Evolutionary conservation across 257 asterid species (phyloP).

Genomic region (Jasminum sambac): DNA sequence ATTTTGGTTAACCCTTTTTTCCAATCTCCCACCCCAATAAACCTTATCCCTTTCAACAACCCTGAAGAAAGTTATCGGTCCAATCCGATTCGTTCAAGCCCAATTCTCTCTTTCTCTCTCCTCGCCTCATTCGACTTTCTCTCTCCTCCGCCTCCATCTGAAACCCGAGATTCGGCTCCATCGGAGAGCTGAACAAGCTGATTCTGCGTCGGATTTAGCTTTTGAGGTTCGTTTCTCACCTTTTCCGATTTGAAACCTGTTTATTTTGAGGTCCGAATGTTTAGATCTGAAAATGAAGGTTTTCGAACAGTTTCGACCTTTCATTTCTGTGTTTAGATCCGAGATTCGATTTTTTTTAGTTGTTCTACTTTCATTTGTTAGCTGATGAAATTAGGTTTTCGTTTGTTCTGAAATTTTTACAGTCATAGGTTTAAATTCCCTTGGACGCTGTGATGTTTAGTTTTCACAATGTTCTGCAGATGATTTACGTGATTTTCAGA

Average conservation of each 20-base stretch:
- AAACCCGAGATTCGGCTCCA: conserved; percentile 65
- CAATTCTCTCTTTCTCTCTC: conserved; percentile 61
- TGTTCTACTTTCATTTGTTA: background rate
- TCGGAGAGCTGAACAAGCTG: conserved; percentile 42
- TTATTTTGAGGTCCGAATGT: background rate
- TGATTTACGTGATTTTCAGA: background rate
- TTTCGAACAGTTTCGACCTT: background rate
- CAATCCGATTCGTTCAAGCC: conserved; percentile 70
- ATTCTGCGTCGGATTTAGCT: conserved; percentile 34
- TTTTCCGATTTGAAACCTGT: background rate
- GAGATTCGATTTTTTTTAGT: background rate
- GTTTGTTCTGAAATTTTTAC: conserved; percentile 2
- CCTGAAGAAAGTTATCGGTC: conserved; percentile 47
- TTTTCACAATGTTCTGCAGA: background rate
- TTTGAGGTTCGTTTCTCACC: background rate
- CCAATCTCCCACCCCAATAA: conserved; percentile 35
- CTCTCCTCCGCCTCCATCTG: conserved; percentile 31
- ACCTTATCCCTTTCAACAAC: conserved; percentile 41
- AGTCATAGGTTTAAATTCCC: background rate
- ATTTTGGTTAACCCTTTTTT: conserved; percentile 21
- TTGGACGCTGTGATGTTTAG: background rate
- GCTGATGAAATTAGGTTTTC: background rate
- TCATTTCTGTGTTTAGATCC: background rate
- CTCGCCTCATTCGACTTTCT: conserved; percentile 22
- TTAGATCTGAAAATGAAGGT: background rate